Base-by-base conservation (phyloP, 1,284 basidiomycete genomes). In the Baeospora myosura region DNA sequence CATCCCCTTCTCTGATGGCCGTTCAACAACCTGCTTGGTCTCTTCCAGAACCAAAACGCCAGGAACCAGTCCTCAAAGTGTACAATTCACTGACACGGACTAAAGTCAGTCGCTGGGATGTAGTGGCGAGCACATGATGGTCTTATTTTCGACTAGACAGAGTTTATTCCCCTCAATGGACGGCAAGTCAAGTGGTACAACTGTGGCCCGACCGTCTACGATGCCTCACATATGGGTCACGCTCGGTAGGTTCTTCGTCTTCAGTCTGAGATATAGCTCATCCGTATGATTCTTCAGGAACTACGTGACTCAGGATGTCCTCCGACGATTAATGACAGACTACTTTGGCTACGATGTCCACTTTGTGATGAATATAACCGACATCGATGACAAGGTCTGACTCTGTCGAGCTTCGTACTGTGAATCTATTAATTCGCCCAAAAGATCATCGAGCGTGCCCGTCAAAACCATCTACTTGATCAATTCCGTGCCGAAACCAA, bases 361-460 rank as follows among this genome's bases (percentile, higher is more conserved):
- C 61, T 98, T 98, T 62, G 95, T 98, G 44, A 97, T 97, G 93
- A 99, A 99, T 65, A 83, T 99, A 56, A 99, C 96, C 3, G 96
- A 99, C 64, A 96, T 99, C 50, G 96, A 99, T 60, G 96, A 98
- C 75, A 99, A 99, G 78, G 95, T 91, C 49, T 52, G 73, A 53
- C n/a, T n/a, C 34, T 42, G 43, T 49, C 50, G 24, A 42, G 16
- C 6, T 11, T 34, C 38, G 24, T 33, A 10, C 5, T 22, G 45
- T 17, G 37, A 31, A 41, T 23, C 31, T 30, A 38, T 29, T 31
- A 40, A 31, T 50, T 29, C 41, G 45, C 43, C 58, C 34, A 58
- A 42, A 26, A 95, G 92, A 96, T 96, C 58, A 96, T 96, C 54
- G 61, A 88, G 38, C 80, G 91, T 22, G 90, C 92, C 7, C 79